These are phyloP conservation scores for Colletotrichum chrysophilum DNA, from an alignment of 2,329 filamentous ascomycete species.

Conservation along the genomic window DNA sequence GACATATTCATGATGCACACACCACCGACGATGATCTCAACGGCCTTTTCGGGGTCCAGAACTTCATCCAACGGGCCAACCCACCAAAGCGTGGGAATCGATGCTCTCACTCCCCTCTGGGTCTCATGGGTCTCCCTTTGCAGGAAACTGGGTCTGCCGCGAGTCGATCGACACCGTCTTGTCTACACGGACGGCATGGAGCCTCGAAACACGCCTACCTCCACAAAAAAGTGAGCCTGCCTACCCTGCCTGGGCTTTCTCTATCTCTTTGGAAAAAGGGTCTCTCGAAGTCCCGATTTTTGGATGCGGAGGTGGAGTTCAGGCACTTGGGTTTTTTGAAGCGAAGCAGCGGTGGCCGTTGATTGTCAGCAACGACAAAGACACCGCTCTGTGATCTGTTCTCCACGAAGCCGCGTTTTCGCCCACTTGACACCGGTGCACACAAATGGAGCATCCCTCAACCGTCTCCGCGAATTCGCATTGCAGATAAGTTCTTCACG, in stretches of 20 bases:
- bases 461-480: not conserved
- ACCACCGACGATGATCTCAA: not conserved
- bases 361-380: not conserved
- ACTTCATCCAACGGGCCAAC: not conserved
- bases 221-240: not conserved
- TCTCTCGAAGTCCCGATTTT: not conserved
- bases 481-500: not conserved
- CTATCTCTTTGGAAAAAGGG: not conserved
- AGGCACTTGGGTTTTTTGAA: not conserved
- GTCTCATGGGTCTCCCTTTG: not conserved
- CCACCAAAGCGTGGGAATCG: not conserved
- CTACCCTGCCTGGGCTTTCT: not conserved
- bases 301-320: slow-evolving; percentile 2
- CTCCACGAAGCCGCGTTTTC: not conserved
- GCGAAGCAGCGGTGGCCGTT: not conserved
- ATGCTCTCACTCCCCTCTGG: not conserved
- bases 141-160: not conserved
- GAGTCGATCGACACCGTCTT: not conserved
- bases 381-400: not conserved
- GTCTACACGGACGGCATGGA: not conserved
- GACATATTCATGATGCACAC: not conserved
- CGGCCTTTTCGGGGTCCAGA: not conserved
- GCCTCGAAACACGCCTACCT: not conserved
- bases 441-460: not conserved
- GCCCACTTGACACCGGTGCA: not conserved